Percentiles rank a stretch among this genome's conserved stretches.
Conservation (phyloP, 192 early-diverging fungal genomes). For the Gigaspora rosea region DNA sequence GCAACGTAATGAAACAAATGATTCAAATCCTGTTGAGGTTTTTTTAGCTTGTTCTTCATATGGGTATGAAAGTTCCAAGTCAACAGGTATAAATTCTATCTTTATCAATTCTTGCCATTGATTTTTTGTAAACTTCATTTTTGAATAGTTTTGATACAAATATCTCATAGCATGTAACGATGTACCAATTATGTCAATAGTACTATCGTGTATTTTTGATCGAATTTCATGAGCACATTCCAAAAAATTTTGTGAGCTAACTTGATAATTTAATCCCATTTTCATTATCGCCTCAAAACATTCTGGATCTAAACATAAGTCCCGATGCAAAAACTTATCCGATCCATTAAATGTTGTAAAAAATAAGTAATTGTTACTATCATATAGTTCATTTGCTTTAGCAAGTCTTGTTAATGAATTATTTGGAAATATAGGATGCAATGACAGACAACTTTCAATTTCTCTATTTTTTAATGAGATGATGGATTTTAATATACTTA, state of each 20-base stretch:
- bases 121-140: neutral
- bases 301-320: neutral
- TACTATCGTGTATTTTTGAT: neutral
- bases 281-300: neutral
- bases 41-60: neutral
- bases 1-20: neutral
- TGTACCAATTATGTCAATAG: neutral
- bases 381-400: neutral
- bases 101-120: neutral
- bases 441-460: neutral
- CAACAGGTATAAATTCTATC: conserved; percentile 11
- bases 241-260: neutral
- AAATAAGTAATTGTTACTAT: neutral
- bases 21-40: neutral
- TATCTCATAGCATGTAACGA: neutral
- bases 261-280: neutral
- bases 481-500: neutral
- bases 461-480: neutral
- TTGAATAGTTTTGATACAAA: neutral
- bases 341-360: neutral
- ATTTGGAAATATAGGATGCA: neutral
- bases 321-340: neutral
- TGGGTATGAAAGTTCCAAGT: neutral
- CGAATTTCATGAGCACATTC: conserved; percentile 6
- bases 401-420: neutral